A percentile compares a stretch with the other conserved stretches of the same genome.
Evolutionary conservation across 805 yeast species (phyloP).

Genomic region (Teunomyces kruisii): DNA sequence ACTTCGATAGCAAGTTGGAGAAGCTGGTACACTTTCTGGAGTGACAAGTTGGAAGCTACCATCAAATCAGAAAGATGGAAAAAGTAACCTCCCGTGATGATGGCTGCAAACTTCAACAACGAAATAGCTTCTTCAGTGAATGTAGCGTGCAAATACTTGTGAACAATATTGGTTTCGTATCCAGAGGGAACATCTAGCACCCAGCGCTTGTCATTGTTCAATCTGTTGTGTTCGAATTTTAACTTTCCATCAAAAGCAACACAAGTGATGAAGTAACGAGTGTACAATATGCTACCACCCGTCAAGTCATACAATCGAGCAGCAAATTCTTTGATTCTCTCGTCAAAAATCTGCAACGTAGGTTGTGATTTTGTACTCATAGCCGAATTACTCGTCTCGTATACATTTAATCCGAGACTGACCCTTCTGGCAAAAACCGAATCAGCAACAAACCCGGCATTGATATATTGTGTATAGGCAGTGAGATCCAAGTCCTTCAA

Average conservation of each 20-base stretch:
- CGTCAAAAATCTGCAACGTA: neutral
- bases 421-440: neutral
- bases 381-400: too few species aligned
- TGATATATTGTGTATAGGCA: conserved; percentile 8
- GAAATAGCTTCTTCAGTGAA: conserved; percentile 15
- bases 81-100: conserved; percentile 35
- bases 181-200: neutral
- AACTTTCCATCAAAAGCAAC: neutral
- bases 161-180: neutral
- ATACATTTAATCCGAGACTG: too few species aligned
- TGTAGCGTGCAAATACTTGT: conserved; percentile 3
- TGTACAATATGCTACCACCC: conserved; percentile 17
- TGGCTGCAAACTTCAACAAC: conserved; percentile 41
- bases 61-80: conserved; percentile 40
- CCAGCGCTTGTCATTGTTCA: neutral
- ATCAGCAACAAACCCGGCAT: conserved; percentile 1
- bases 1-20: conserved; percentile 33
- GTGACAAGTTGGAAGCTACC: conserved; percentile 33
- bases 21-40: conserved; percentile 30
- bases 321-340: neutral
- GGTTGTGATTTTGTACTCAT: too few species aligned
- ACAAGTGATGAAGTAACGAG: conserved; percentile 12
- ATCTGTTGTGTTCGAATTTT: neutral
- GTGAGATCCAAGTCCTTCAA: conserved; percentile 8
- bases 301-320: conserved; percentile 10